Conservation (phyloP, 2,329 filamentous ascomycete genomes). For the Neonectria magnoliae region DNA sequence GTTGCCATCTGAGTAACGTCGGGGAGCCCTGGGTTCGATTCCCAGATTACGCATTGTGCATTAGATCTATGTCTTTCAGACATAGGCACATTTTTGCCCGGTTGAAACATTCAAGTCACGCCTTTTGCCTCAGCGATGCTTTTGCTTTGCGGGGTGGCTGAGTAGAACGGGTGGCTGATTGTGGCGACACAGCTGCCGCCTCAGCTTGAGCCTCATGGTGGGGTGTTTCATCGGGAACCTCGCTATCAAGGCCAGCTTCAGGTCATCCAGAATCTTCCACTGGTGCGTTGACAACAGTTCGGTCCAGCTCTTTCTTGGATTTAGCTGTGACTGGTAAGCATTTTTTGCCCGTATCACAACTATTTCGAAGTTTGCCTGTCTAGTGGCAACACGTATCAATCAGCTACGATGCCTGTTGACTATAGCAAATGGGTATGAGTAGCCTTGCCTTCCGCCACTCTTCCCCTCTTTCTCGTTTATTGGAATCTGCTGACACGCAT, state of each 20-base stretch:
- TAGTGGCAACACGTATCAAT: not conserved
- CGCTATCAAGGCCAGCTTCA: conserved; percentile 40
- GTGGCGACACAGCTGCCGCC: not conserved
- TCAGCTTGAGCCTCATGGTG: conserved; percentile 29
- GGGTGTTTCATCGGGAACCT: conserved; percentile 35
- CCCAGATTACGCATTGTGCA: conserved; percentile 33
- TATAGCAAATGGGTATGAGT: conserved; percentile 75
- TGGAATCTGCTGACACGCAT: conserved; percentile 21
- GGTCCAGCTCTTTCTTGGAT: not conserved
- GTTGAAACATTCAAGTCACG: not conserved
- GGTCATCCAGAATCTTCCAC: conserved; percentile 42
- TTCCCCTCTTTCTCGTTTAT: not conserved
- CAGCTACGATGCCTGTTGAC: conserved; percentile 59
- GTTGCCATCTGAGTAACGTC: conserved; percentile 34
- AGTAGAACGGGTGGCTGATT: conserved; percentile 2
- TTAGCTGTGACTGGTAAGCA: not conserved
- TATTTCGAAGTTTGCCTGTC: not conserved
- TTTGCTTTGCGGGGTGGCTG: conserved; percentile 14
- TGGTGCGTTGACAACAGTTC: conserved; percentile 2
- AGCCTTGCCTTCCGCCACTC: not conserved
- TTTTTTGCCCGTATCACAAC: not conserved
- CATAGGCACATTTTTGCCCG: not conserved
- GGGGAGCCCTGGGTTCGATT: conserved; percentile 40
- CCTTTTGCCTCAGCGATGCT: not conserved
- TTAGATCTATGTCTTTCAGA: not conserved